Evolutionary conservation across 2,329 filamentous ascomycete species (phyloP), one percentile per base, ranked within the genome.

Genomic region (Tolypocladium amazonense): DNA sequence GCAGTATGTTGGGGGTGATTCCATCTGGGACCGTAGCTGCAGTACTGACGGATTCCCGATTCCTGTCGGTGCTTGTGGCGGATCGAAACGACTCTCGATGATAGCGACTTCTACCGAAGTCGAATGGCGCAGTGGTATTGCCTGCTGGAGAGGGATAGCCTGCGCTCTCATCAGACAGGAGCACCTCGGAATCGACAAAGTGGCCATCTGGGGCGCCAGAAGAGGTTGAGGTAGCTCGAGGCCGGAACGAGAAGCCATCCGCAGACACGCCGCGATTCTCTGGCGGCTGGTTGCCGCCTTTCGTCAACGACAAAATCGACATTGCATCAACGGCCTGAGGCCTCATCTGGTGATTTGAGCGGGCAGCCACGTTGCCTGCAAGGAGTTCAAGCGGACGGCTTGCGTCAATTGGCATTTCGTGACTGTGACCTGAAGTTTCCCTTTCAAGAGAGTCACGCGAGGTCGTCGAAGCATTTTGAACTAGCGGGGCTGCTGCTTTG

Each of bases 71-170:
- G 56, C 62, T 64, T 56, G 45, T 58, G 11, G 60, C 54, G 6
- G 65, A 66, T 38, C 66, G 60, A 56, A 68, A 64, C 3, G 68
- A 67, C 18, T 60, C 56, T 39, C 54, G 60, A 25, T 60, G 56
- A 39, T 57, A 61, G 14, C 56, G 57, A 7, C 39, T 37, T 12
- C 56, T 37, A 2, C 37, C 47, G 14, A 55, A n/a, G 12, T 65
- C 60, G 38, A 41, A 50, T 23, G 61, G 59, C 18, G 43, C 23
- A 9, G 39, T 50, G 7, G 37, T 60, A 20, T 66, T 64, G 1
- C 63, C 63, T 1, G 64, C 64, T 2, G 71, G 69, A 1, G 71
- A 72, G 1, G 69, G 65, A 53, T 69, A 68, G 12, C 64, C 68
- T 2, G 61, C 61, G 56, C 69, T 71, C 27, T 71, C 69, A 38